Percentiles rank a stretch among this genome's conserved stretches.
phyloP scores from a whole-genome alignment of 768 basidiomycete species.

The Boletus edulis region DNA sequence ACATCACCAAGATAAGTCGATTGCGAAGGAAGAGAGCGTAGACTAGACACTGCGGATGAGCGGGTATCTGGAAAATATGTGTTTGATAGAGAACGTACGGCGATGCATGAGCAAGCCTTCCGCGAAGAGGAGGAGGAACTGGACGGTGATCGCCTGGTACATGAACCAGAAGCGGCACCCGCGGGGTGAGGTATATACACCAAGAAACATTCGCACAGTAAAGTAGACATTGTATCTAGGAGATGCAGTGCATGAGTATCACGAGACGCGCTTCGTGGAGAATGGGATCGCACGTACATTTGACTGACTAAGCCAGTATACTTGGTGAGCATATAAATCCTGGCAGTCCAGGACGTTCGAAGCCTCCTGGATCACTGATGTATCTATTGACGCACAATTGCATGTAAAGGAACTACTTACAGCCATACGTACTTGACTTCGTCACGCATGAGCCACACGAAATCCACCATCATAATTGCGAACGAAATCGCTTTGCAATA shows the following conservation, averaged over 20 bases:
- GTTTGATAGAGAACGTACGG: slow-evolving; percentile 7
- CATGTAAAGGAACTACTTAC: slow-evolving; percentile 7
- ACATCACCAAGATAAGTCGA: slow-evolving; percentile 5
- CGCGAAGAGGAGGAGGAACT: slow-evolving; percentile 12
- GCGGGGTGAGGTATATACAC: not conserved
- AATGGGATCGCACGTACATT: slow-evolving; percentile 10
- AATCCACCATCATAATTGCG: slow-evolving; percentile 18
- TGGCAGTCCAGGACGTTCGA: slow-evolving; percentile 5
- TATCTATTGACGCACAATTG: not conserved
- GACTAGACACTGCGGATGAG: slow-evolving; percentile 10
- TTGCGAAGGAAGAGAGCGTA: slow-evolving; percentile 14
- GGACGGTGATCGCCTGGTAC: slow-evolving; percentile 14
- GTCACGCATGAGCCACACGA: slow-evolving; percentile 6
- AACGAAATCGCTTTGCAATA: slow-evolving; percentile 3
- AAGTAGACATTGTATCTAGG: slow-evolving; percentile 23
- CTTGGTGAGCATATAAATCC: slow-evolving; percentile 10
- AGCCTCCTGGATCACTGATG: slow-evolving; percentile 3
- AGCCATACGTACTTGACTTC: slow-evolving; percentile 21
- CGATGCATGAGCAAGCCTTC: slow-evolving; percentile 16
- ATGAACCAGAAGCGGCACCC: slow-evolving; percentile 17
- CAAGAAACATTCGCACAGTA: slow-evolving; percentile 16
- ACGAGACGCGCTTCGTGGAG: not conserved
- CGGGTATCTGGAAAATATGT: not conserved
- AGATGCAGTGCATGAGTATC: not conserved
- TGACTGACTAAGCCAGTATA: slow-evolving; percentile 17